phyloP scores from a whole-genome alignment of 371 early-diverging fungal species.

The Cladochytrium tenue region DNA sequence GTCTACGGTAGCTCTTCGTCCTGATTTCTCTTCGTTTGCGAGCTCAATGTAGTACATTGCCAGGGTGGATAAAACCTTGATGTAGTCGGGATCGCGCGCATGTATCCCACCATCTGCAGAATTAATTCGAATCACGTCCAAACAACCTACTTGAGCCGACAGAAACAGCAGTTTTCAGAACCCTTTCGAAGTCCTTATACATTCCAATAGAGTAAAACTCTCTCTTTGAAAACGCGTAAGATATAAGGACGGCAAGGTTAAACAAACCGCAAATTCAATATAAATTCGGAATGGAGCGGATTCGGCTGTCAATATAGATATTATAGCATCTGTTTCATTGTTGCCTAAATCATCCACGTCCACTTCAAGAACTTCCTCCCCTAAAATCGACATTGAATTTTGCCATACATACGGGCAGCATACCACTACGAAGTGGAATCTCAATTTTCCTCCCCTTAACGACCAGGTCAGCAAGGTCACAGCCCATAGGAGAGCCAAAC shows the following conservation, averaged over 20 bases:
- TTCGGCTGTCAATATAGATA: conserved; percentile 77
- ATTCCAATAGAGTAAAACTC: conserved; percentile 68
- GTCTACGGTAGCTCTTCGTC: not conserved
- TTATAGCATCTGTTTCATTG: conserved; percentile 60
- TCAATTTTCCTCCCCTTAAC: conserved; percentile 17
- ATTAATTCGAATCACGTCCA: too few relatives aligned
- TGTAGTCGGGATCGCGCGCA: conserved; percentile 12
- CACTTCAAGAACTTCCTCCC: conserved; percentile 35
- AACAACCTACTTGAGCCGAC: conserved; percentile 15
- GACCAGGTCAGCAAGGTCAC: not conserved
- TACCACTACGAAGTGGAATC: conserved; percentile 14
- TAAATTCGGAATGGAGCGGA: conserved; percentile 70
- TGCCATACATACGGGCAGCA: not conserved
- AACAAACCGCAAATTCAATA: conserved; percentile 73
- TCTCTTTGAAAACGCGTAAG: conserved; percentile 42
- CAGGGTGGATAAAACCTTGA: conserved; percentile 28
- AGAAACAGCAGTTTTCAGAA: conserved; percentile 25
- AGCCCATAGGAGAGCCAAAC: not conserved
- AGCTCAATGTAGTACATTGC: conserved; percentile 35
- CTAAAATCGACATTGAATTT: too few relatives aligned
- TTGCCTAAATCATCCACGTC: conserved; percentile 71
- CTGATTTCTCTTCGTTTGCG: conserved; percentile 7
- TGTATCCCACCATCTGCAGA: conserved; percentile 13
- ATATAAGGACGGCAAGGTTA: not conserved
- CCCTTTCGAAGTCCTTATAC: conserved; percentile 33